A percentile compares a stretch with the other conserved stretches of the same genome.
phyloP scores from a whole-genome alignment of 345 rosid genomes.

The Ceriops tagal region DNA sequence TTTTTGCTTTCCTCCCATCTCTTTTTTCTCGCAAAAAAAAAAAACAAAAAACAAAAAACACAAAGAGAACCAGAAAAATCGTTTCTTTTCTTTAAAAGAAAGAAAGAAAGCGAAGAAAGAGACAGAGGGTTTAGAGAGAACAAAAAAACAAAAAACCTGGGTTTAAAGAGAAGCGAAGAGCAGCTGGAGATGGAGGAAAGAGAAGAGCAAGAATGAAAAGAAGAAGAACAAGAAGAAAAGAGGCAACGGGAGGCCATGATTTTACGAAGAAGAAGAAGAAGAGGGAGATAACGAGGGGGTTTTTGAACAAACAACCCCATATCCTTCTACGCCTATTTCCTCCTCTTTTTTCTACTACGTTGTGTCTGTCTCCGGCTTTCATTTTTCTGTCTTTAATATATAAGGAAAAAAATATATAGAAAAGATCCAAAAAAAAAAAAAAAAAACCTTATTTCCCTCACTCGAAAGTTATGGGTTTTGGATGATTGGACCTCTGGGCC shows the following conservation, averaged over 20 bases:
- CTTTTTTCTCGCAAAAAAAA: slow-evolving; percentile 2
- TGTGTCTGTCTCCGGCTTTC: too few relatives aligned
- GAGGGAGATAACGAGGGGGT: slow-evolving; percentile 32
- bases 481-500: too few relatives aligned
- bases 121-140: background rate
- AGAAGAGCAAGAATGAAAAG: slow-evolving; percentile 19
- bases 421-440: too few relatives aligned
- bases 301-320: slow-evolving; percentile 32
- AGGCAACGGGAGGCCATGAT: slow-evolving; percentile 49
- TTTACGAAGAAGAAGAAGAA: slow-evolving; percentile 30
- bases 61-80: slow-evolving; percentile 7
- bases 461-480: too few relatives aligned
- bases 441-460: too few relatives aligned
- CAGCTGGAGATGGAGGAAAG: slow-evolving; percentile 19
- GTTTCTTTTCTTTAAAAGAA: background rate
- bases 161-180: slow-evolving; percentile 33
- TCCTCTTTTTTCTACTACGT: background rate
- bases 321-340: background rate
- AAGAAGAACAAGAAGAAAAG: slow-evolving; percentile 12
- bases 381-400: too few relatives aligned
- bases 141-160: slow-evolving; percentile 40
- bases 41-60: slow-evolving; percentile 14
- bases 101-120: background rate
- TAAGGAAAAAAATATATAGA: too few relatives aligned
- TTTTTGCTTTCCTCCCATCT: too few relatives aligned